Conservation (phyloP, 2,329 filamentous ascomycete species). For the Stemphylium vesicarium region DNA sequence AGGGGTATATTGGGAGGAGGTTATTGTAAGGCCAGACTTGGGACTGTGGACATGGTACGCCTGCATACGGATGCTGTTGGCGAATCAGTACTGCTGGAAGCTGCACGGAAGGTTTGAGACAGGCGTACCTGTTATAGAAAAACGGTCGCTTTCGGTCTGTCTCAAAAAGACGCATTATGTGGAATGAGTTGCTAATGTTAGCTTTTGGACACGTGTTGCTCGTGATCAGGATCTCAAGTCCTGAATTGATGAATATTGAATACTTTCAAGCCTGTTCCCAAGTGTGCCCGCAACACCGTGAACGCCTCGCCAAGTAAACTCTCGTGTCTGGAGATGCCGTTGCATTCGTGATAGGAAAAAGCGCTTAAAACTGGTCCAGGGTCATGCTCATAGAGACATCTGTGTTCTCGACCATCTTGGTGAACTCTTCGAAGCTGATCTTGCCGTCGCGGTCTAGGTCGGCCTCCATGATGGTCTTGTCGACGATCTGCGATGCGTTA, state of each 20-base stretch:
- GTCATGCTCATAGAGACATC: slow-evolving; percentile 73
- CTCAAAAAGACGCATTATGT: background rate
- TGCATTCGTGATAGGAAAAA: slow-evolving; percentile 18
- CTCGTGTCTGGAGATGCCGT: slow-evolving; percentile 25
- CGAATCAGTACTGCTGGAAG: no score
- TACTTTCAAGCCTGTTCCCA: slow-evolving; percentile 28
- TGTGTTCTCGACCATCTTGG: slow-evolving; percentile 97
- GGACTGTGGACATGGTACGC: no score
- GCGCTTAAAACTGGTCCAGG: slow-evolving; percentile 58
- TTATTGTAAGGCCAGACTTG: background rate
- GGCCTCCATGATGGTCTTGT: slow-evolving; percentile 99
- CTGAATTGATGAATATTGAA: slow-evolving; percentile 39
- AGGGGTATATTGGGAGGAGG: background rate
- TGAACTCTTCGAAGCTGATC: slow-evolving; percentile 99
- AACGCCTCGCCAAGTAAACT: slow-evolving; percentile 44
- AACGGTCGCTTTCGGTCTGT: background rate
- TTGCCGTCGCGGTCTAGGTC: slow-evolving; percentile 95
- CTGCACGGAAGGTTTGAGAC: no score
- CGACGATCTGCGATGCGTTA: slow-evolving; percentile 72
- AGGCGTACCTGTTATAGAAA: background rate
- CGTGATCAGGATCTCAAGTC: slow-evolving; percentile 4
- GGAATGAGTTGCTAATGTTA: background rate
- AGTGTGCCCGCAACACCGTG: slow-evolving; percentile 31
- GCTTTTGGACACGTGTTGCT: background rate
- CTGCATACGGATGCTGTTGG: no score